Evolutionary conservation across 768 basidiomycete species (phyloP).

Genomic region (Mycena venus): DNA sequence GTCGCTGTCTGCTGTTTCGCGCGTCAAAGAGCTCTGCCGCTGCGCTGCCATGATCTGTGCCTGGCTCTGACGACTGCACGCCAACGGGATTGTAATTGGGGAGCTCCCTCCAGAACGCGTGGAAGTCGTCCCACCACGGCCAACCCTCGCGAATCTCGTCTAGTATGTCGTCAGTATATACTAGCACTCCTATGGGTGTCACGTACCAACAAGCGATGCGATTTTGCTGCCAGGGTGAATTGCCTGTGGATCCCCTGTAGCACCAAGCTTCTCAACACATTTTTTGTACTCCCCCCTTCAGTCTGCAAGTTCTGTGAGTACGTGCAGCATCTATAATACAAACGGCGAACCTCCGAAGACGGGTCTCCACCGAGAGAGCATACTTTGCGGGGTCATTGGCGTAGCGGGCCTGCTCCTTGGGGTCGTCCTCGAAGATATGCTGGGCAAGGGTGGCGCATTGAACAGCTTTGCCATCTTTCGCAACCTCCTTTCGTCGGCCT

Average conservation of each 20-base stretch:
- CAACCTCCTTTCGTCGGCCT: constrained; percentile 31
- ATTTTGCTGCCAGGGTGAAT: constrained; percentile 21
- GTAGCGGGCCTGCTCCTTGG: constrained; percentile 18
- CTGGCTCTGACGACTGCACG: constrained; percentile 36
- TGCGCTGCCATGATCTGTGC: constrained; percentile 32
- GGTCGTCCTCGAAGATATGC: constrained; percentile 37
- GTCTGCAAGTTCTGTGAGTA: constrained; percentile 17
- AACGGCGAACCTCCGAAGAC: constrained; percentile 15
- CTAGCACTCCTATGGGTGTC: neutral
- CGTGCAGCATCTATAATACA: neutral
- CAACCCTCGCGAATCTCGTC: constrained; percentile 29
- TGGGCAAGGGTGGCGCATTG: constrained; percentile 36
- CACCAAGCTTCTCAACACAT: constrained; percentile 24
- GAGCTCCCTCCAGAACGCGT: constrained; percentile 45
- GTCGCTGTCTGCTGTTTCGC: neutral
- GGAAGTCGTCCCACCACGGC: constrained; percentile 46
- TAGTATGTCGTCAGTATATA: neutral
- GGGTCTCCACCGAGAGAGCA: constrained; percentile 34
- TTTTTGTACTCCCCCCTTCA: constrained; percentile 37
- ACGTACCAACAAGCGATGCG: constrained; percentile 33
- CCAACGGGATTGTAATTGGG: constrained; percentile 47
- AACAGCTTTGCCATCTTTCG: constrained; percentile 35
- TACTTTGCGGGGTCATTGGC: constrained; percentile 25
- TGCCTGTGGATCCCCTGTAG: constrained; percentile 30
- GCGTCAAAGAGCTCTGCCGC: constrained; percentile 18